Evolutionary conservation across 2,329 filamentous ascomycete species (phyloP), one percentile per base, ranked within the genome.

Genomic region (Microcera coccophila): DNA sequence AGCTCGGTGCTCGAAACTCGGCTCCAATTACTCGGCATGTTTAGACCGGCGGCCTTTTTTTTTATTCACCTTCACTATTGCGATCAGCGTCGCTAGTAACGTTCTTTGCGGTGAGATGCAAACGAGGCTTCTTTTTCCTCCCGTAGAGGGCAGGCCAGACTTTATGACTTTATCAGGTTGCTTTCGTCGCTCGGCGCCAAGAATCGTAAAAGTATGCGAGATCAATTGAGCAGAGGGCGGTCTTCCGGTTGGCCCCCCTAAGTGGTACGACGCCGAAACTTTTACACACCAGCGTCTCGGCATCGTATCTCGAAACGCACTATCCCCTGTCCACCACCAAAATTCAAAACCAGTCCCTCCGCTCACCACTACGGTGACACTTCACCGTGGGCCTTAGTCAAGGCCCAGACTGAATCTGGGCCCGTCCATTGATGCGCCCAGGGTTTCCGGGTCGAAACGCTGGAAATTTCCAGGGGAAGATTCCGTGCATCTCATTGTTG

Each of bases 241-340:
- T n/a, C n/a, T n/a, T n/a, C n/a, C n/a, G n/a, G n/a, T n/a, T n/a
- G n/a, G n/a, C n/a, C n/a, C n/a, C n/a, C n/a, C n/a, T n/a, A n/a
- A n/a, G n/a, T n/a, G n/a, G n/a, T n/a, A n/a, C n/a, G n/a, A n/a
- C n/a, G 22, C 22, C 22, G 7, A 12, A 26, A 26, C 7, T 26
- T 26, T 26, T 12, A 26, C 7, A 26, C 22, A 26, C 22, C 22
- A 26, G 22, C 22, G 22, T 26, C 7, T 26, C 22, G 12, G 22
- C 7, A 26, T 26, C 7, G 7, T 12, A 12, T 32, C 29, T 32
- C 29, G 15, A 32, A 32, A 14, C 29, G n/a, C 29, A 15, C 29
- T 72, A 68, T 22, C 74, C 75, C 55, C 75, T 79, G 44, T 84
- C 24, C 8, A 38, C 44, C 37, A 24, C 49, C n/a, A 52, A 50